These are phyloP conservation scores for Globisporangium perplexum DNA, from an alignment of 352 stramenopile species.

Conservation along the genomic window DNA sequence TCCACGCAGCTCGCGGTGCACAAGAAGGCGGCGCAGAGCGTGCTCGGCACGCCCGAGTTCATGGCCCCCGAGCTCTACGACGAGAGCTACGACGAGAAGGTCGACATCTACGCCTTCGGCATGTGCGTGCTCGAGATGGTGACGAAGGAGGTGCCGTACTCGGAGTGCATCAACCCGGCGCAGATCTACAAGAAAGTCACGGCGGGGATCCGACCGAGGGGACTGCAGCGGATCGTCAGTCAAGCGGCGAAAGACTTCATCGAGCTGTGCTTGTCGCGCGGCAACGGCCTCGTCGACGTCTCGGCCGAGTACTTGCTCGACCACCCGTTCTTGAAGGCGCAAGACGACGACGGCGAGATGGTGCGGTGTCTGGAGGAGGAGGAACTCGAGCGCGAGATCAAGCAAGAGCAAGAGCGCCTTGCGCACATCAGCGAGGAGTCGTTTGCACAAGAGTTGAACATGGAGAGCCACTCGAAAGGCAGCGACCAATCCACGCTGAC, in stretches of 20 bases:
- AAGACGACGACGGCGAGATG: constrained; percentile 78
- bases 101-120: constrained; percentile 97
- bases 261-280: constrained; percentile 74
- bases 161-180: constrained; percentile 90
- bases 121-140: constrained; percentile 99
- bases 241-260: constrained; percentile 77
- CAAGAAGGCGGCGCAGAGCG: constrained; percentile 83
- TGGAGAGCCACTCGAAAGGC: constrained; percentile 65
- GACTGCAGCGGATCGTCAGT: constrained; percentile 67
- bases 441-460: constrained; percentile 66
- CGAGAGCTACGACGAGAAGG: constrained; percentile 97
- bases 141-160: constrained; percentile 98
- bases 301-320: constrained; percentile 73
- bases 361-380: constrained; percentile 68
- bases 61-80: constrained; percentile 99
- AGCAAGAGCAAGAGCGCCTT: constrained; percentile 37
- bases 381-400: constrained; percentile 48
- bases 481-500: constrained; percentile 19
- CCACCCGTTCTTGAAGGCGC: constrained; percentile 71
- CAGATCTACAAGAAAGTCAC: constrained; percentile 93
- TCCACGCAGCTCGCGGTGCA: constrained; percentile 77
- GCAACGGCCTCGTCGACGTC: constrained; percentile 76
- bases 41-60: constrained; percentile 98
- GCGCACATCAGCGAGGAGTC: constrained; percentile 53
- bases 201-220: constrained; percentile 68